Base-by-base conservation (phyloP, 768 basidiomycete genomes). In the Scleroderma citrinum region DNA sequence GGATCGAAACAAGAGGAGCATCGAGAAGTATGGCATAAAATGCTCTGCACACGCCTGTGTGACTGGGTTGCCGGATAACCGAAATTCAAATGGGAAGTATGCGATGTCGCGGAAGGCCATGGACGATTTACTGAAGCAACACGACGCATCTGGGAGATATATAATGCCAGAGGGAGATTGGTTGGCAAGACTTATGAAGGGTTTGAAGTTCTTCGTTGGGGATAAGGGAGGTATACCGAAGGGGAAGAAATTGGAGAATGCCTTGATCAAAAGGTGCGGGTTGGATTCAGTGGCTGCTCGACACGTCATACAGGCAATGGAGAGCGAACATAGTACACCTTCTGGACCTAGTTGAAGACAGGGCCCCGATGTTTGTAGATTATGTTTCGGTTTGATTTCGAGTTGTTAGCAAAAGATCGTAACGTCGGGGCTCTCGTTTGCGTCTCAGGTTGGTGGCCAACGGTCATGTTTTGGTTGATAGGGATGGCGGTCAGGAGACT, bases 171-270 rank as follows among this genome's bases (percentile, higher is more conserved):
- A 35, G 34, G 34, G n/a, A 12, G 34, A 35, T n/a, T 35, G 34
- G 34, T 12, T n/a, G 5, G 34, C 34, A n/a, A 5, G 34, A 35
- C 34, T 35, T n/a, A 35, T n/a, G 62, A 39, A 4, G 17, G 19
- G 38, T 17, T 30, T 71, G 19, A 39, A 39, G 38, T 4, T 7
- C 38, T 19, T 39, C 17, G 13, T 5, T 12, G 19, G 19, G 19
- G 21, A 21, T 12, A 20, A 39, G 19, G 6, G 4, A 19, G 38
- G 38, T 13, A 21, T 39, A 21, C 16, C 38, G 7, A 39, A 20
- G 21, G 38, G 19, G 17, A 21, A 39, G 19, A 21, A 39, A 6
- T 19, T 39, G 10, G 17, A 39, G 13, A 39, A 20, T 4, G 38
- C 21, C n/a, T 39, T 39, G 38, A 20, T 39, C 38, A 20, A 39